phyloP scores from a whole-genome alignment of 2,329 filamentous ascomycete species.

The Sarocladium brachiariae region DNA sequence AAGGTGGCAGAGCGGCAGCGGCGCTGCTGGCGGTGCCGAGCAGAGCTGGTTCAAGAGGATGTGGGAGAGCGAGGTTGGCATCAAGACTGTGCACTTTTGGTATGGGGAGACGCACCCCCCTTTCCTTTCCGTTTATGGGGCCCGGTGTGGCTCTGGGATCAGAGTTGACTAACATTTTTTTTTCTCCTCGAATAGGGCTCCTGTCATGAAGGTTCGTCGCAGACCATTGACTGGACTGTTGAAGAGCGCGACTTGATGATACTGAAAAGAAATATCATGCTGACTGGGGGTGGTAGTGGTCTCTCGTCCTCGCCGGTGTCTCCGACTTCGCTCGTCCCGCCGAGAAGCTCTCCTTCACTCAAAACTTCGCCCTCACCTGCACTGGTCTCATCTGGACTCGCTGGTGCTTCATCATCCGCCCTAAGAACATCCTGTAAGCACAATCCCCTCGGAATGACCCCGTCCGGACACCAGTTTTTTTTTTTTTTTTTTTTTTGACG shows the following conservation, averaged over 20 bases:
- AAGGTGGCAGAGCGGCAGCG: conserved; percentile 56
- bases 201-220: conserved; percentile 68
- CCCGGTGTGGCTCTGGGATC: too few species aligned
- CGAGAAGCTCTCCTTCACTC: conserved; percentile 85
- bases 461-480: neutral
- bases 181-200: conserved; percentile 57
- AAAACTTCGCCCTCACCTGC: conserved; percentile 82
- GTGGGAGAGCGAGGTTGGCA: conserved; percentile 73
- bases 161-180: conserved; percentile 16
- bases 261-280: conserved; percentile 2
- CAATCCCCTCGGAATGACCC: neutral
- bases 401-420: conserved; percentile 97
- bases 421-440: conserved; percentile 78
- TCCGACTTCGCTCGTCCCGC: conserved; percentile 87
- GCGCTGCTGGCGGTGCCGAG: conserved; percentile 34
- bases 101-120: too few species aligned
- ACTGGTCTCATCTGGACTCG: conserved; percentile 97
- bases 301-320: conserved; percentile 83
- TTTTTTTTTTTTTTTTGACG: too few species aligned
- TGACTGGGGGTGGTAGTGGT: conserved; percentile 56
- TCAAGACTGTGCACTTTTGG: conserved; percentile 99
- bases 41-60: conserved; percentile 65
- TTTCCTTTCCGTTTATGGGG: too few species aligned
- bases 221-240: neutral
- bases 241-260: neutral